Evolutionary conservation across 1,139 yeast species (phyloP).

Genomic region (Kodamaea arcana): DNA sequence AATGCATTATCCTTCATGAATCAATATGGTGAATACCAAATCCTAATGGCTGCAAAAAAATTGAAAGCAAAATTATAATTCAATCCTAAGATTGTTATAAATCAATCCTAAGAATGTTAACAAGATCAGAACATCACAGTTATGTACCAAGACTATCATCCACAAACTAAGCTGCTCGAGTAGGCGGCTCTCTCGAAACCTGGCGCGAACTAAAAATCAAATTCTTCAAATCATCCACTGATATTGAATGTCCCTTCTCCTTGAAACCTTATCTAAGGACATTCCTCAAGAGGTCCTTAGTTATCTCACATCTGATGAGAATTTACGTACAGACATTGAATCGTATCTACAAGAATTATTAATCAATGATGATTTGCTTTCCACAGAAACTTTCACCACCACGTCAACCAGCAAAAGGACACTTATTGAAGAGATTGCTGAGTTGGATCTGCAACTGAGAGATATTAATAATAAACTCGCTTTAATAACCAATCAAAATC

Average conservation of each 20-base stretch:
- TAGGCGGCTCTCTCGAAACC: too few species aligned
- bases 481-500: slow-evolving; percentile 31
- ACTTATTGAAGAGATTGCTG: slow-evolving; percentile 45
- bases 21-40: too few species aligned
- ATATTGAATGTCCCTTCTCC: neutral
- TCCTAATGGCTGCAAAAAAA: too few species aligned
- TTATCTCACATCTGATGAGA: slow-evolving; percentile 11
- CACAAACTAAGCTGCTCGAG: too few species aligned
- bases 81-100: too few species aligned
- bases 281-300: slow-evolving; percentile 14
- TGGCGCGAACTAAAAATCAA: too few species aligned
- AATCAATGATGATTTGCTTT: slow-evolving; percentile 38
- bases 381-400: slow-evolving; percentile 39
- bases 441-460: slow-evolving; percentile 34
- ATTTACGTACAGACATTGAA: slow-evolving; percentile 13
- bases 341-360: slow-evolving; percentile 23
- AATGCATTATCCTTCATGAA: too few species aligned
- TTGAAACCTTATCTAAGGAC: slow-evolving; percentile 15
- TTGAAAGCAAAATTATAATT: too few species aligned
- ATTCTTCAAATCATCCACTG: too few species aligned
- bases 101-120: too few species aligned
- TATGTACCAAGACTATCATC: too few species aligned
- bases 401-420: slow-evolving; percentile 23
- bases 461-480: slow-evolving; percentile 30
- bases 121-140: too few species aligned